Base-by-base conservation (phyloP, 129 eudicot genomes). In the Pulicaria dysenterica region DNA sequence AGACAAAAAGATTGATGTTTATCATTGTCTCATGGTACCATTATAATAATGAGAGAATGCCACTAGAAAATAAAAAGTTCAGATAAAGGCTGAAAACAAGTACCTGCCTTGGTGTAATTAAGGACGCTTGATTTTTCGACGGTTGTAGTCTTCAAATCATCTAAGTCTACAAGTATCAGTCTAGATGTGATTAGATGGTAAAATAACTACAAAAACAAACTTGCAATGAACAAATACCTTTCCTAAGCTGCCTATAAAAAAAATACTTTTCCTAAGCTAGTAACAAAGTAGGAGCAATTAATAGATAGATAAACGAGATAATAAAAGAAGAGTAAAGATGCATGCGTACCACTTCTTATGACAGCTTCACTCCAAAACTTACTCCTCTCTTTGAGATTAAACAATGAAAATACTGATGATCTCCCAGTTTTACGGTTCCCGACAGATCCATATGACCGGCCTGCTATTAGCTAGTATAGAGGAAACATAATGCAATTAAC, bases 61-160 rank as follows among this genome's bases (percentile, higher is more conserved):
- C 14, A 36, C 16, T 16, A 58, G 46, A 24, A 24, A 24, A 24
- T 24, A 24, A 10, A 69, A 62, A 56, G 51, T 54, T 42, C 39
- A 58, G 48, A 53, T 38, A 72, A 40, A 58, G 76, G 64, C 36
- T 50, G 45, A 72, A 58, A 46, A 48, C 64, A 72, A 86, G 84
- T 92, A 92, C 98, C 95, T 92, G 98, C 96, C 98, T 87, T 81
- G 80, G 98, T 85, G 91, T 83, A 92, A 74, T 92, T 92, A 67
- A 73, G 37, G 65, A 80, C 77, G 56, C 79, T 79, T 51, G 74
- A 73, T 76, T 80, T 84, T 64, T 77, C 84, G 45, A 88, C 83
- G 5, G 58, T 75, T 59, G 87, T 80, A 19, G 96, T 79, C 78
- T 83, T 82, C 88, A 89, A 79, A 81, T 92, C 98, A 85, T 85